Base-by-base conservation (phyloP, 371 early-diverging fungal genomes). In the Syncephalastrum sp. region DNA sequence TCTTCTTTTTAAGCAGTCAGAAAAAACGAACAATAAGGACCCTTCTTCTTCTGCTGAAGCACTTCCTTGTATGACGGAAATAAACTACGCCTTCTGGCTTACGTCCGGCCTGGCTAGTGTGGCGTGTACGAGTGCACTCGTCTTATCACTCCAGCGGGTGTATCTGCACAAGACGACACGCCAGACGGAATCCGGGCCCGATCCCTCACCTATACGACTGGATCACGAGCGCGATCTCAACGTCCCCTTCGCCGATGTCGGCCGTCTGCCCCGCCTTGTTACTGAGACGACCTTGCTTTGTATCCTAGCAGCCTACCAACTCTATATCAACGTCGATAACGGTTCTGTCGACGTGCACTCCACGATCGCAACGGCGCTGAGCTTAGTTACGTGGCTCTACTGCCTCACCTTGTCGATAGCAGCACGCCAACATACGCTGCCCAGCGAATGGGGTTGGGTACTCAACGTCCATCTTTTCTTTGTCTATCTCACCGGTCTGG, bases 391-490 rank as follows among this genome's bases (percentile, higher is more conserved):
- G 4, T 74, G 75, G 75, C 6, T 70, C 1, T 74, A 74, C 33
- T 50, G 61, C 14, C 41, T 61, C 3, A 59, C 57, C 14, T 53
- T 74, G 44, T 50, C 63, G 16, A 19, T 70, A 8, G 45, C 64
- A 5, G 58, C 72, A 10, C 55, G 53, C 29, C 59, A 63, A 8
- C 54, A 72, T 41, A 52, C 21, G n/a, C 27, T 72, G 2, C 75
- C 75, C 17, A 64, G 58, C 47, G 41, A 53, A 13, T 72, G 72
- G 75, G 75, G 75, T 4, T 75, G 62, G 56, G 56, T 66, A 17
- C 57, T 75, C 15, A 75, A 79, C 47, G 62, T 67, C n/a, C 79
- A 79, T 46, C 49, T 79, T 2, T 77, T 66, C 43, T 47, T 47
- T 13, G 38, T 60, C 3, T 33, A 56, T 0, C 70, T 57, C 61